phyloP scores from a whole-genome alignment of 805 yeast species.

The Candida tibetensis region DNA sequence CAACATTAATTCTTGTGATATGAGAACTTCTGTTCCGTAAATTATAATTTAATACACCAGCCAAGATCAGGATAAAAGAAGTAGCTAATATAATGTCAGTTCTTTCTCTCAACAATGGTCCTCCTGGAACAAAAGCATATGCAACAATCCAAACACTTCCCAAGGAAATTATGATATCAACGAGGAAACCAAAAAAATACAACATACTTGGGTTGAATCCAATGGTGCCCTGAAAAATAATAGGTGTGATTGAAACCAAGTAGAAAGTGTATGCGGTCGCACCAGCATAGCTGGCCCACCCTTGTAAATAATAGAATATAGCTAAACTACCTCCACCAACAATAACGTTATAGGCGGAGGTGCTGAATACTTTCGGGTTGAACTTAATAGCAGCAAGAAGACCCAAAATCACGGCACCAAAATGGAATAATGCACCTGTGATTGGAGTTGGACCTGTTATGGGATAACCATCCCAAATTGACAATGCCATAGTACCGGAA shows the following conservation, averaged over 20 bases:
- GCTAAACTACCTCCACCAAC: slow-evolving; percentile 50
- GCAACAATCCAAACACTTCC: slow-evolving; percentile 98
- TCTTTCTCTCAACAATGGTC: slow-evolving; percentile 82
- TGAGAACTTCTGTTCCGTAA: slow-evolving; percentile 21
- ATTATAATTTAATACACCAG: slow-evolving; percentile 48
- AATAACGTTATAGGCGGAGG: slow-evolving; percentile 31
- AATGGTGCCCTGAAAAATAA: slow-evolving; percentile 55
- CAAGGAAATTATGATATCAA: slow-evolving; percentile 55
- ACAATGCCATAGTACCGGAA: slow-evolving; percentile 78
- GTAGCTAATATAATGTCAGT: slow-evolving; percentile 67
- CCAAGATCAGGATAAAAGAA: slow-evolving; percentile 51
- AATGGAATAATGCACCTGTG: slow-evolving; percentile 72
- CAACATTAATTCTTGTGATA: slow-evolving; percentile 19
- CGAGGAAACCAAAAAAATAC: slow-evolving; percentile 47
- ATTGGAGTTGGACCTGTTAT: slow-evolving; percentile 83
- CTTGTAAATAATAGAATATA: slow-evolving; percentile 48
- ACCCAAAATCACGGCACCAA: slow-evolving; percentile 60
- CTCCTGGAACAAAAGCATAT: slow-evolving; percentile 97
- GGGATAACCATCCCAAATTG: slow-evolving; percentile 98
- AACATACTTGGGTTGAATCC: slow-evolving; percentile 55
- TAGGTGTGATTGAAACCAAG: slow-evolving; percentile 57
- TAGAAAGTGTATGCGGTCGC: slow-evolving; percentile 63
- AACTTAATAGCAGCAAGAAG: slow-evolving; percentile 23
- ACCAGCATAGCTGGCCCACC: slow-evolving; percentile 77
- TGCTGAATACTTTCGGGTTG: slow-evolving; percentile 20